Evolutionary conservation across 345 rosid genomes (phyloP), one percentile per base, ranked within the genome.

Genomic region (Rhizophora apiculata): DNA sequence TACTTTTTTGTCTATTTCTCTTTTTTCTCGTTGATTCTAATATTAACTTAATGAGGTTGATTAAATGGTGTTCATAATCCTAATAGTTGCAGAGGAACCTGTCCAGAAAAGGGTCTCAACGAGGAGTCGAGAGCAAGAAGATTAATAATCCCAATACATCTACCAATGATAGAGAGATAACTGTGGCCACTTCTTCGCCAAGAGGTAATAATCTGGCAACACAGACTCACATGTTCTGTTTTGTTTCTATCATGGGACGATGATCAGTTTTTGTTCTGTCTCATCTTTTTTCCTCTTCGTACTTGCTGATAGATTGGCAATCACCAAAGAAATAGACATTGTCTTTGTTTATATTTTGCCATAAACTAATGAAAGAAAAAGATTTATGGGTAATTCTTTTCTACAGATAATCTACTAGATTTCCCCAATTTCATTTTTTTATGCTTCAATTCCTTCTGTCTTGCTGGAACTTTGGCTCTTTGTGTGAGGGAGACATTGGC

Each of bases 41-140:
- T 43, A 43, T 11, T 43, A 4, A 13, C 15, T 53, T 60, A 53
- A 79, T 60, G 30, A 1, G 1, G 24, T n/a, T 29, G 29, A 68
- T 34, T n/a, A 7, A 43, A 7, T 34, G 58, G 55, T 39, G 62
- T 51, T 16, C n/a, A 29, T 34, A 32, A 46, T 22, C 59, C 27
- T 8, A 66, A 68, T 80, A 84, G 85, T 74, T 89, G 86, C 93
- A 91, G 90, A 87, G 86, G 82, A 85, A 72, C 76, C 82, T 86
- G 60, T 88, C 97, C 58, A 83, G 89, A 71, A 94, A 91, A 80
- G 94, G 92, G 79, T 74, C 87, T 19, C 72, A 59, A 55, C 87
- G 95, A 31, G 78, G 80, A 37, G 78, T 63, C 31, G 87, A 85
- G 72, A 82, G 82, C 76, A 88, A 84, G 73, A 72, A 72, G 16